These are phyloP conservation scores for Lolium multiflorum DNA, from an alignment of 176 grass and related monocot genomes.

Conservation along the genomic window DNA sequence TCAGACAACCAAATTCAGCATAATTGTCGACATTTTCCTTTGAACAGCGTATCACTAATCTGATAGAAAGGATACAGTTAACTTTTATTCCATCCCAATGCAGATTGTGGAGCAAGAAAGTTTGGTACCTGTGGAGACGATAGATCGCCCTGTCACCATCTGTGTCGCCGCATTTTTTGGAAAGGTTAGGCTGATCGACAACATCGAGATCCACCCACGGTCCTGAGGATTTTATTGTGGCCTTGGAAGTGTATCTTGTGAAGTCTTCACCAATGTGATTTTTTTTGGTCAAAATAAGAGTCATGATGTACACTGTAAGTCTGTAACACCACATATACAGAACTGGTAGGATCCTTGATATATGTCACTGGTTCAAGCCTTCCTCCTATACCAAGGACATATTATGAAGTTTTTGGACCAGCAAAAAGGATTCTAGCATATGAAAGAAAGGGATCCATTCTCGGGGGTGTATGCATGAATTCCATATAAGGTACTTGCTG, in stretches of 20 bases:
- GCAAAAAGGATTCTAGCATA: too few species aligned
- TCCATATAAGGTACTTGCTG: background rate
- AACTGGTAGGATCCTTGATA: too few species aligned
- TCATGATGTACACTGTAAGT: background rate
- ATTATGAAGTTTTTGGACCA: too few species aligned
- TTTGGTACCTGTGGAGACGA: slow-evolving; percentile 53
- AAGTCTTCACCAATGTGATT: background rate
- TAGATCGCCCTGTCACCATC: slow-evolving; percentile 55
- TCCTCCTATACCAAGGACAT: too few species aligned
- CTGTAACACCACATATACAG: background rate
- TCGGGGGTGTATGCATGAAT: too few species aligned
- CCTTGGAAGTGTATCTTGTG: background rate
- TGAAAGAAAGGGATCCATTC: too few species aligned
- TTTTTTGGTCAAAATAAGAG: background rate
- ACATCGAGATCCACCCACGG: slow-evolving; percentile 67
- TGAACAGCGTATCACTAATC: background rate
- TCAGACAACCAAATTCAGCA: background rate
- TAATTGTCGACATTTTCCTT: background rate
- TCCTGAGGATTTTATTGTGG: background rate
- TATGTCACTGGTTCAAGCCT: too few species aligned
- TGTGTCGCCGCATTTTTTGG: slow-evolving; percentile 85
- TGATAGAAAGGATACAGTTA: background rate
- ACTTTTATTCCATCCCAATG: background rate
- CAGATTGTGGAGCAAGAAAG: slow-evolving; percentile 82
- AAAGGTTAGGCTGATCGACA: slow-evolving; percentile 81